Percentiles rank a stretch among this genome's conserved stretches.
Conservation (phyloP, 805 yeast species). For the Debaryomyces tyrocola region DNA sequence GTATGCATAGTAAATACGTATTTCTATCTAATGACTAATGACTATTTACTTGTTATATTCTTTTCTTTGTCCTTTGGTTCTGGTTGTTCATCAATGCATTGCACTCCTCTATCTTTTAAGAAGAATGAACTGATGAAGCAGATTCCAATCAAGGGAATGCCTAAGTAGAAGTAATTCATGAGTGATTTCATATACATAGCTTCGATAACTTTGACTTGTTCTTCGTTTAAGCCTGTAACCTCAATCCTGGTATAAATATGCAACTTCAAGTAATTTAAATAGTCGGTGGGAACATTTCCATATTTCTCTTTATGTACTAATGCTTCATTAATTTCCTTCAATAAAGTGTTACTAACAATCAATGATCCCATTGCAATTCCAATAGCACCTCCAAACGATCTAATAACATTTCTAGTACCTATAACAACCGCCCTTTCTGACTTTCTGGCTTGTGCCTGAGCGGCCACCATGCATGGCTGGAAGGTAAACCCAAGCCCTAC, state of each 20-base stretch:
- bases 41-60: neutral
- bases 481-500: conserved; percentile 44
- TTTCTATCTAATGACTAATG: too few species aligned
- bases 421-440: conserved; percentile 36
- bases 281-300: conserved; percentile 9
- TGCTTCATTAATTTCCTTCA: conserved; percentile 17
- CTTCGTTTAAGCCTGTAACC: conserved; percentile 15
- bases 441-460: conserved; percentile 36
- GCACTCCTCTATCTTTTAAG: conserved; percentile 40
- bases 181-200: conserved; percentile 29
- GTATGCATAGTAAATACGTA: too few species aligned
- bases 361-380: conserved; percentile 31
- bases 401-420: conserved; percentile 30
- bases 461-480: conserved; percentile 44
- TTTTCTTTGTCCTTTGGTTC: neutral
- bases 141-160: conserved; percentile 34
- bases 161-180: conserved; percentile 30
- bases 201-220: conserved; percentile 19
- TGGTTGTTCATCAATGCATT: conserved; percentile 30
- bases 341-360: conserved; percentile 25
- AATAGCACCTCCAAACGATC: conserved; percentile 36
- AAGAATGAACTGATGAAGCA: conserved; percentile 31
- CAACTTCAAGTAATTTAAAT: conserved; percentile 19
- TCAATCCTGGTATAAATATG: conserved; percentile 20
- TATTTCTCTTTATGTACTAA: conserved; percentile 4